phyloP scores from a whole-genome alignment of 2,329 filamentous ascomycete species.

The Bipolaris oryzae region DNA sequence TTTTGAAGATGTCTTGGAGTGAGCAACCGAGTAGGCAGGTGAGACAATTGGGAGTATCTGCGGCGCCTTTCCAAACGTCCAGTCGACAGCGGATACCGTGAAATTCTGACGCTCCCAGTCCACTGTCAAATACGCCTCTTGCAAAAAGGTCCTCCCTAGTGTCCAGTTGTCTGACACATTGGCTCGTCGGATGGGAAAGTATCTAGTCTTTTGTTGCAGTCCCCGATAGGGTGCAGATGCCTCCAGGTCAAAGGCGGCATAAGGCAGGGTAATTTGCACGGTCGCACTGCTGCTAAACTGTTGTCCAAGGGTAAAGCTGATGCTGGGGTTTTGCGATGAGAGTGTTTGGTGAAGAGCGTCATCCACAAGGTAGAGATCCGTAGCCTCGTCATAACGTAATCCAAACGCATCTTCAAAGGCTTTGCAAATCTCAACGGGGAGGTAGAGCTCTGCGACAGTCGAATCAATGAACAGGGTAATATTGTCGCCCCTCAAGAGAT shows the following conservation, averaged over 20 bases:
- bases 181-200: constrained; percentile 69
- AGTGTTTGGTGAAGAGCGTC: constrained; percentile 62
- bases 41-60: constrained; percentile 44
- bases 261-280: constrained; percentile 56
- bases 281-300: constrained; percentile 41
- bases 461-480: constrained; percentile 56
- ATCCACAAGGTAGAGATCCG: constrained; percentile 69
- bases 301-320: constrained; percentile 54
- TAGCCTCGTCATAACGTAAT: constrained; percentile 67
- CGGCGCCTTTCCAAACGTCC: constrained; percentile 33
- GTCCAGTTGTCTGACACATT: constrained; percentile 62
- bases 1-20: background rate
- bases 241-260: constrained; percentile 57
- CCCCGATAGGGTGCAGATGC: constrained; percentile 58
- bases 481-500: constrained; percentile 44
- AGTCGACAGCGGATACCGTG: constrained; percentile 51
- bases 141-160: constrained; percentile 71
- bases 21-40: constrained; percentile 27
- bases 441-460: constrained; percentile 57
- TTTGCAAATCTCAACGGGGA: constrained; percentile 62
- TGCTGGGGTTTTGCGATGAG: constrained; percentile 48
- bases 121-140: constrained; percentile 65
- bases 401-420: constrained; percentile 69
- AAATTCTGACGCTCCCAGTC: constrained; percentile 57
- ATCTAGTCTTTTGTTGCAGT: constrained; percentile 65